These are phyloP conservation scores for Suillus subaureus DNA, from an alignment of 768 basidiomycete genomes.

Conservation along the genomic window DNA sequence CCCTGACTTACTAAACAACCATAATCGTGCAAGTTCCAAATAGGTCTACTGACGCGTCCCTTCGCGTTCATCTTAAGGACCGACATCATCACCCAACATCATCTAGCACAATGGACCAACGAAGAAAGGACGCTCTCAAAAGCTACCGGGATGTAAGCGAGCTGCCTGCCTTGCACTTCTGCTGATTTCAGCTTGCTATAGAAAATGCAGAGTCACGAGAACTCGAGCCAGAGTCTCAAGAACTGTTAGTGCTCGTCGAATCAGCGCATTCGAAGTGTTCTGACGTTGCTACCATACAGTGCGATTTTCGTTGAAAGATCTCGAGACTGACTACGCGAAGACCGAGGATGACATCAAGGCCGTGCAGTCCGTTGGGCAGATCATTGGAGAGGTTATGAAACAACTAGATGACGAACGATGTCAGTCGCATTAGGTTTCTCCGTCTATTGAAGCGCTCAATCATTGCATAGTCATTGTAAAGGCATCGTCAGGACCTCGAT, in stretches of 20 bases:
- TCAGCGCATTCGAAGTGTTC: conserved; percentile 1
- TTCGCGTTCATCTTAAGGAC: conserved; percentile 6
- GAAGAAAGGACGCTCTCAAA: conserved; percentile 72
- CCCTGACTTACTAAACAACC: accelerated
- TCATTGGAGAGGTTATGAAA: conserved; percentile 98
- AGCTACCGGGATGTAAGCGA: conserved; percentile 69
- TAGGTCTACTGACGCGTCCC: conserved; percentile 10
- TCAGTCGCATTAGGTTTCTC: conserved; percentile 41
- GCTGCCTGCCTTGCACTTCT: neutral
- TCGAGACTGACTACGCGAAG: conserved; percentile 89
- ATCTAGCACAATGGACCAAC: conserved; percentile 64
- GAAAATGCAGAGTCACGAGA: conserved; percentile 96
- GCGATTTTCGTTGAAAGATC: conserved; percentile 85
- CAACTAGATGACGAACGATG: conserved; percentile 98
- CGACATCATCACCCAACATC: conserved; percentile 46
- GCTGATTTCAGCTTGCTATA: conserved; percentile 35
- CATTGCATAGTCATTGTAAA: conserved; percentile 87
- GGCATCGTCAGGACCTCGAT: conserved; percentile 96
- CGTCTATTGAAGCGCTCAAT: neutral
- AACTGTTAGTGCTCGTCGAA: conserved; percentile 60
- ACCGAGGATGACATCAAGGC: conserved; percentile 99
- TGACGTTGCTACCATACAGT: conserved; percentile 48
- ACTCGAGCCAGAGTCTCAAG: conserved; percentile 85
- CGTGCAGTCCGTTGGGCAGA: conserved; percentile 97
- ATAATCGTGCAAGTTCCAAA: neutral